These are phyloP conservation scores for Andrographis paniculata DNA, from an alignment of 305 asterid species.

Conservation along the genomic window DNA sequence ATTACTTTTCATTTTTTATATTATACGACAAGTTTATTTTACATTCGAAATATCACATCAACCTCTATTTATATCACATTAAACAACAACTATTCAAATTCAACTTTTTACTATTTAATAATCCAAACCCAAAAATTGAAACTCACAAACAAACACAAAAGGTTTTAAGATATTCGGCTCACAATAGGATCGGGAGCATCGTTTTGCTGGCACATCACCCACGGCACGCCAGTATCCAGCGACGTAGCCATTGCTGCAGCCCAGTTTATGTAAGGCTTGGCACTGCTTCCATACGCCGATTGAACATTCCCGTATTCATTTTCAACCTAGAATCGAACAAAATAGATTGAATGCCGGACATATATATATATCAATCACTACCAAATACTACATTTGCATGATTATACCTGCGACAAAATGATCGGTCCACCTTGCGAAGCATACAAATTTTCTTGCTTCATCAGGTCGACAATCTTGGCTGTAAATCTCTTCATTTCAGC, in stretches of 20 bases:
- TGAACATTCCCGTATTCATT: conserved; percentile 87
- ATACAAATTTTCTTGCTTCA: conserved; percentile 78
- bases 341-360: not conserved
- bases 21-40: too few species aligned
- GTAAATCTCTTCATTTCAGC: conserved; percentile 95
- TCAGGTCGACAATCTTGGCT: conserved; percentile 75
- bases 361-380: not conserved
- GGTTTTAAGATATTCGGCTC: too few species aligned
- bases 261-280: conserved; percentile 74
- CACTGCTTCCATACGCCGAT: conserved; percentile 45
- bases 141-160: not conserved
- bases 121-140: not conserved
- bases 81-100: too few species aligned
- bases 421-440: conserved; percentile 97
- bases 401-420: conserved; percentile 78
- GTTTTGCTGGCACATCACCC: conserved; percentile 31
- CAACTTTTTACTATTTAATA: too few species aligned
- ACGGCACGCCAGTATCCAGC: conserved; percentile 66
- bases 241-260: conserved; percentile 89
- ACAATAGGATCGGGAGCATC: conserved; percentile 92
- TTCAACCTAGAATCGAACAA: conserved; percentile 50
- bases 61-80: too few species aligned
- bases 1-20: too few species aligned
- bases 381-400: conserved; percentile 4
- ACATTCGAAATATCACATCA: too few species aligned